Percentiles rank a stretch among this genome's conserved stretches.
Evolutionary conservation across 768 basidiomycete species (phyloP).

Genomic region (Auriscalpium microsporum): DNA sequence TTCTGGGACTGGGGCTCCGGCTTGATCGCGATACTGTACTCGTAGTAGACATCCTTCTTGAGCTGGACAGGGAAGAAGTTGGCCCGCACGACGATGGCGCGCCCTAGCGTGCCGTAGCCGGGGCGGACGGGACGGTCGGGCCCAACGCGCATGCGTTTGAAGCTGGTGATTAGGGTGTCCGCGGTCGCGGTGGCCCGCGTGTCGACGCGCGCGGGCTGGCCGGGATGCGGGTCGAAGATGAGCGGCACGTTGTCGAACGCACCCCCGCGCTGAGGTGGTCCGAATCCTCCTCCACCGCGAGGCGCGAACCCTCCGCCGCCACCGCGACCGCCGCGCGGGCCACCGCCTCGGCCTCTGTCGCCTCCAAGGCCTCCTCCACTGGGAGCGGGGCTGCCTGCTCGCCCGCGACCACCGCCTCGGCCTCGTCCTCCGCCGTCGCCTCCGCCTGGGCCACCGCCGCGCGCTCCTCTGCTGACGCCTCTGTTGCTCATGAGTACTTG

Average conservation of each 20-base stretch:
- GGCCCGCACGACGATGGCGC: slow-evolving; percentile 39
- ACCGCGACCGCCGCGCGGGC: slow-evolving; percentile 1
- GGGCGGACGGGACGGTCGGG: slow-evolving; percentile 14
- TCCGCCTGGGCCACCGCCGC: slow-evolving; percentile 10
- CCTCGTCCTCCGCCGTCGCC: slow-evolving; percentile 10
- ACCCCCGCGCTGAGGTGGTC: slow-evolving; percentile 20
- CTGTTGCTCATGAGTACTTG: not conserved
- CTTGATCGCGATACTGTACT: slow-evolving; percentile 46
- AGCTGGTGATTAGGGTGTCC: slow-evolving; percentile 27
- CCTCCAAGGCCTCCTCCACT: slow-evolving; percentile 4
- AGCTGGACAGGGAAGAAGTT: slow-evolving; percentile 54
- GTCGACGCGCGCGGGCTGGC: slow-evolving; percentile 20
- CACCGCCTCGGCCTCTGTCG: slow-evolving; percentile 7
- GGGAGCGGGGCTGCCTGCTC: slow-evolving; percentile 13
- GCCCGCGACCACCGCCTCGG: slow-evolving; percentile 6
- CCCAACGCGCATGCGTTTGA: not conserved
- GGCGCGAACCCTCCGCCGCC: slow-evolving; percentile 3
- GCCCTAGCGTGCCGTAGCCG: slow-evolving; percentile 22
- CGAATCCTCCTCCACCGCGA: slow-evolving; percentile 18
- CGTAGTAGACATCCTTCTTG: slow-evolving; percentile 40
- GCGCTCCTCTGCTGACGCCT: not conserved
- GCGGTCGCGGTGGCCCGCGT: not conserved
- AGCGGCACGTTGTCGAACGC: slow-evolving; percentile 15
- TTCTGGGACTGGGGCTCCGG: slow-evolving; percentile 37
- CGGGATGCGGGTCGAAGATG: slow-evolving; percentile 19